Conservation (phyloP, 2,329 filamentous ascomycete species). For the Whalleya microplaca region DNA sequence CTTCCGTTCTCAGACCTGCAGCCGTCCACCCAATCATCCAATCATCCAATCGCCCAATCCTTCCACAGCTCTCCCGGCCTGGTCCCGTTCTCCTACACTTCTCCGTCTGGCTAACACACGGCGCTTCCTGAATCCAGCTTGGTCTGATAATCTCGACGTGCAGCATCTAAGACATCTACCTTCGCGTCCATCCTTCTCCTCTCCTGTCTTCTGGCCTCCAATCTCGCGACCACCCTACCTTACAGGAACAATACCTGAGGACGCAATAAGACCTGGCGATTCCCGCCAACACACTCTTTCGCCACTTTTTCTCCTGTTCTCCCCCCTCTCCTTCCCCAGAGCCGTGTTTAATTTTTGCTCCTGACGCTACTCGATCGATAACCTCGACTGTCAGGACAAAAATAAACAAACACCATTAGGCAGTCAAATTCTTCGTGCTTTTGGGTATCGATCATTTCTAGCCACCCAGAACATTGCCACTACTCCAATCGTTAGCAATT, state of each 20-base stretch:
- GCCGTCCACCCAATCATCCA: slow-evolving; percentile 10
- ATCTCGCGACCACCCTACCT: slow-evolving; percentile 35
- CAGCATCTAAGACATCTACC: slow-evolving; percentile 33
- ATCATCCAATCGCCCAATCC: slow-evolving; percentile 7
- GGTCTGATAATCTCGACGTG: slow-evolving; percentile 33
- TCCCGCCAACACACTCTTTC: slow-evolving; percentile 34
- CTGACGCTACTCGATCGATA: slow-evolving; percentile 14
- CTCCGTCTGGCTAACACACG: slow-evolving; percentile 26
- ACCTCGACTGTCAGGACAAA: slow-evolving; percentile 22
- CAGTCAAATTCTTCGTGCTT: slow-evolving; percentile 11
- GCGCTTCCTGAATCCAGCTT: slow-evolving; percentile 32
- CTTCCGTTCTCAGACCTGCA: slow-evolving; percentile 16
- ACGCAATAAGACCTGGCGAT: slow-evolving; percentile 40
- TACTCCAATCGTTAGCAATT: slow-evolving; percentile 20
- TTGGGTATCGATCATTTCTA: slow-evolving; percentile 15
- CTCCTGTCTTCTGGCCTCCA: slow-evolving; percentile 31
- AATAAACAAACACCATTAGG: slow-evolving; percentile 35
- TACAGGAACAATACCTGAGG: slow-evolving; percentile 16
- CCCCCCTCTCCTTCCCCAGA: slow-evolving; percentile 15
- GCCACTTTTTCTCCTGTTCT: slow-evolving; percentile 37
- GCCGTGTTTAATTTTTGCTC: slow-evolving; percentile 14
- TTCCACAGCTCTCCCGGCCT: slow-evolving; percentile 1
- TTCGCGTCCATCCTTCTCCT: slow-evolving; percentile 25
- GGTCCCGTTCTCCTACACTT: slow-evolving; percentile 9
- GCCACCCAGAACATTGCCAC: slow-evolving; percentile 8